Evolutionary conservation across 2,329 filamentous ascomycete species (phyloP).

Genomic region (Calonectria honghensis): DNA sequence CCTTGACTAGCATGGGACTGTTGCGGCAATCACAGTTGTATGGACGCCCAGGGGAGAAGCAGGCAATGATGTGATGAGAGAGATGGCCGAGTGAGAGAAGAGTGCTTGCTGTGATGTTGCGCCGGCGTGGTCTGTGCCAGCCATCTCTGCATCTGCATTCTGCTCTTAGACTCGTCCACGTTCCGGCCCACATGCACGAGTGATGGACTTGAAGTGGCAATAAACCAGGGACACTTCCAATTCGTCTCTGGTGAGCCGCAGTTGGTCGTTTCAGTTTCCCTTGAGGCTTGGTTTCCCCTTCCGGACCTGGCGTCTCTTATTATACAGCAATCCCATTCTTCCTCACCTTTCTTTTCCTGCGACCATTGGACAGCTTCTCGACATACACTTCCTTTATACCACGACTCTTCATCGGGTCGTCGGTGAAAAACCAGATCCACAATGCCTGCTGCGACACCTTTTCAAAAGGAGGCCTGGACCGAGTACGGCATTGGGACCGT

Average conservation of each 20-base stretch:
- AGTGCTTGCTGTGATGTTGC: slow-evolving; percentile 11
- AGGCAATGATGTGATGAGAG: slow-evolving; percentile 37
- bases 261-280: slow-evolving; percentile 19
- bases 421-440: neutral
- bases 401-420: neutral
- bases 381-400: slow-evolving; percentile 5
- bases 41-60: slow-evolving; percentile 32
- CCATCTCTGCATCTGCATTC: slow-evolving; percentile 1
- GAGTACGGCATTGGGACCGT: slow-evolving; percentile 64
- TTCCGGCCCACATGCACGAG: slow-evolving; percentile 25
- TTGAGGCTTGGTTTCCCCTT: slow-evolving; percentile 2
- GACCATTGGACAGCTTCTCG: slow-evolving; percentile 13
- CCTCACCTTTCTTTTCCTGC: slow-evolving; percentile 17
- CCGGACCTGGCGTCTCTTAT: slow-evolving; percentile 6
- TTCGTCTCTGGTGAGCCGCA: slow-evolving; percentile 36
- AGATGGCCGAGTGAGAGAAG: slow-evolving; percentile 26
- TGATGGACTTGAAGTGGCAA: slow-evolving; percentile 29
- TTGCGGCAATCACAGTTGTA: slow-evolving; percentile 10
- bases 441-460: slow-evolving; percentile 60
- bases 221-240: slow-evolving; percentile 35
- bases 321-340: slow-evolving; percentile 30
- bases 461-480: slow-evolving; percentile 65
- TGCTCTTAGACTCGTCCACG: slow-evolving; percentile 22
- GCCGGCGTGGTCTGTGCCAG: neutral
- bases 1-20: slow-evolving; percentile 34